Evolutionary conservation across 2,329 filamentous ascomycete species (phyloP), one percentile per base, ranked within the genome.

Genomic region (Colletotrichum paranaense): DNA sequence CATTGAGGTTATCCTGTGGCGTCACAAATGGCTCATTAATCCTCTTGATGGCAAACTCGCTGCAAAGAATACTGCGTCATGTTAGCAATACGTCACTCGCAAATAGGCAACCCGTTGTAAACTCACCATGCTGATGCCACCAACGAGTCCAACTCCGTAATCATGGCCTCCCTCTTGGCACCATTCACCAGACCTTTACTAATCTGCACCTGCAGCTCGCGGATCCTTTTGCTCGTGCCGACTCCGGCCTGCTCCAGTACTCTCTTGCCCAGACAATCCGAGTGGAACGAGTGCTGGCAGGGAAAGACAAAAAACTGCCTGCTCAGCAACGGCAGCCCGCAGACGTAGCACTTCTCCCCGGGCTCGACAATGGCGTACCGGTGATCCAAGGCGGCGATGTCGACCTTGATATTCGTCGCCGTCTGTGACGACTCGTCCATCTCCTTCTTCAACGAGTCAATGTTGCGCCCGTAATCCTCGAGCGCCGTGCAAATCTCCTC

Each of bases 261-360:
- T 79, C 93, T 93, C 78, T 91, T 92, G 0, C 95, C 96, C 62
- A 99, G 84, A 81, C 97, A 99, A 81, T 99, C 97, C 55, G 94
- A 96, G 82, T 99, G 97, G 80, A 99, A 99, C 4, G 95, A 94
- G 83, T 99, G 97, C 85, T 99, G 97, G 82, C 97, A 99, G 0
- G 97, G 97, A 77, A 99, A 99, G 22, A 99, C 97, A 78, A 98
- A 99, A 84, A 99, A 99, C 78, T 98, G 95, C 67, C 95, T 86
- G 79, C 94, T 95, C 19, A 99, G 88, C 67, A 99, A 85, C 11
- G 97, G 97, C 68, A 98, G 84, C 0, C 92, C 91, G 80, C 97
- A 99, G 2, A 93, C 91, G 84, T 96, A 97, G 82, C 97, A 99
- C 80, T 94, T 92, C 86, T 99, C 97, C 0, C 97, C 97, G 0